Evolutionary conservation across 2,329 filamentous ascomycete genomes (phyloP).

Genomic region (Pseudocercospora fuligena): DNA sequence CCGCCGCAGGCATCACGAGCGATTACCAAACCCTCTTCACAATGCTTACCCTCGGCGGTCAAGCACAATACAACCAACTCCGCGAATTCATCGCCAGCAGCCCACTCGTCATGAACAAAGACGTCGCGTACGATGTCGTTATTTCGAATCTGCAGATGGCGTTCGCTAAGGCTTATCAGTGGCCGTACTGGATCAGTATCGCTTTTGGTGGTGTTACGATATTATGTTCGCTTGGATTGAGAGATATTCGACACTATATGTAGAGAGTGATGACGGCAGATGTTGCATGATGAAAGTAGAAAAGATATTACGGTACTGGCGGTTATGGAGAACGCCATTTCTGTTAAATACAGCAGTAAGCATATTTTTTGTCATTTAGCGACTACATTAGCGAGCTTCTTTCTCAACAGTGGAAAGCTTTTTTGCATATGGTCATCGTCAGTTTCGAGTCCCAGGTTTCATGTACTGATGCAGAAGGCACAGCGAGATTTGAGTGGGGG

Average conservation of each 20-base stretch:
- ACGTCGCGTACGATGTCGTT: constrained; percentile 34
- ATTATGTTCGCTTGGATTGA: constrained; percentile 36
- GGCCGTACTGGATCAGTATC: constrained; percentile 40
- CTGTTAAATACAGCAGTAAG: neutral
- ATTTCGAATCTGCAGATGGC: constrained; percentile 34
- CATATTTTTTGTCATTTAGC: too few species aligned
- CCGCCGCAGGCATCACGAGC: constrained; percentile 24
- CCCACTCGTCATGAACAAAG: constrained; percentile 26
- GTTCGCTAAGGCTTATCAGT: constrained; percentile 38
- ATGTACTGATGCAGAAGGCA: too few species aligned
- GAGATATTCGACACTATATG: constrained; percentile 43
- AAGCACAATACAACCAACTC: constrained; percentile 30
- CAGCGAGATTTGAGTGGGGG: too few species aligned
- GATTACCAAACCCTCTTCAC: constrained; percentile 26
- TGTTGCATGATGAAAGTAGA: too few species aligned
- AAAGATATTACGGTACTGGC: neutral
- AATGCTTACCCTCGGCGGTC: constrained; percentile 29
- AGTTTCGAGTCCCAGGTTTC: too few species aligned
- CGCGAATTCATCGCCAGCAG: constrained; percentile 22
- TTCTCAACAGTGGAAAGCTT: too few species aligned
- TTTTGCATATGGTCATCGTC: too few species aligned
- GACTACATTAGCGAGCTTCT: too few species aligned
- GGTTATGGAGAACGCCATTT: neutral
- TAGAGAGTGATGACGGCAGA: constrained; percentile 1
- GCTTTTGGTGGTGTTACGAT: constrained; percentile 41